A percentile compares a stretch with the other conserved stretches of the same genome.
Conservation (phyloP, 768 basidiomycete genomes). For the Rhodotorula taiwanensis region DNA sequence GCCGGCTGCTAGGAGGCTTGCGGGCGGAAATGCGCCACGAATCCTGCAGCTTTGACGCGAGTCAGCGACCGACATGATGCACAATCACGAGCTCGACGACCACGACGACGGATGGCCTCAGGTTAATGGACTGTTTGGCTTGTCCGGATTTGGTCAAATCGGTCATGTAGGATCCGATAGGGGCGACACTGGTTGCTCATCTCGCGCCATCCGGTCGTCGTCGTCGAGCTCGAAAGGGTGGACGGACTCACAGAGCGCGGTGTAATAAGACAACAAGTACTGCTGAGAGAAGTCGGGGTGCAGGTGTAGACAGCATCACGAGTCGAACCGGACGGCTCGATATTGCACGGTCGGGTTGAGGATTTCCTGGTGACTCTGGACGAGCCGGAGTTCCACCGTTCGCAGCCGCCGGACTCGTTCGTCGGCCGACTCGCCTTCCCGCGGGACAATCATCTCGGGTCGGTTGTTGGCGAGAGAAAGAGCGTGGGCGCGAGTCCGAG, state of each 20-base stretch:
- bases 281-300: not conserved
- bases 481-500: constrained; percentile 57
- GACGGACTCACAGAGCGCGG: too few species aligned
- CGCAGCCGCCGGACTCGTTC: constrained; percentile 68
- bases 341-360: constrained; percentile 32
- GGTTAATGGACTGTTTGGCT: constrained; percentile 15
- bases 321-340: constrained; percentile 26
- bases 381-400: constrained; percentile 72
- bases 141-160: constrained; percentile 26
- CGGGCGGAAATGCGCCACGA: too few species aligned
- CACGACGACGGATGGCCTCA: constrained; percentile 19
- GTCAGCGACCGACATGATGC: too few species aligned
- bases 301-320: not conserved
- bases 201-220: constrained; percentile 14
- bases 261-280: constrained; percentile 16
- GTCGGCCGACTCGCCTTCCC: constrained; percentile 43
- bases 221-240: too few species aligned
- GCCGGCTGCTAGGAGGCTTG: too few species aligned
- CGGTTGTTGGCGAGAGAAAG: constrained; percentile 57
- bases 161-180: constrained; percentile 37
- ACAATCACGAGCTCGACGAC: too few species aligned
- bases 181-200: constrained; percentile 43
- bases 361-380: constrained; percentile 51
- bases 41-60: too few species aligned
- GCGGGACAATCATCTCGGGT: constrained; percentile 52